phyloP scores from a whole-genome alignment of 2,329 filamentous ascomycete species.

The Botryotinia convoluta region DNA sequence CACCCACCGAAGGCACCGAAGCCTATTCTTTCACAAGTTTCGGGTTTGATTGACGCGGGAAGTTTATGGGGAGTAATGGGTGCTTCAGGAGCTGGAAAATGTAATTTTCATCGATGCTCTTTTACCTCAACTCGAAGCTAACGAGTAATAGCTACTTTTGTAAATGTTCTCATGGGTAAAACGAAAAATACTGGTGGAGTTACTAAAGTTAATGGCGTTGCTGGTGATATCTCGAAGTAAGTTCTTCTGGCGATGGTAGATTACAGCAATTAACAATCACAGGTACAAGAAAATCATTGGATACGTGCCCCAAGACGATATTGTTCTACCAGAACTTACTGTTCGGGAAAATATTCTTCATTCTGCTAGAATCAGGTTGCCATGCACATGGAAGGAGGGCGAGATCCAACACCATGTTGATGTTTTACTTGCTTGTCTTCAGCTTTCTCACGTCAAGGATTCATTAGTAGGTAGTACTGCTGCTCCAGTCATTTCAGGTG shows the following conservation, averaged over 20 bases:
- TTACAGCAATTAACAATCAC: slow-evolving; percentile 19
- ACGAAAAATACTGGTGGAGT: slow-evolving; percentile 48
- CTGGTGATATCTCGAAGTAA: slow-evolving; percentile 35
- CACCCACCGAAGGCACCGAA: slow-evolving; percentile 46
- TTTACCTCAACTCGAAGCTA: slow-evolving; percentile 7
- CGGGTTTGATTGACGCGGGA: slow-evolving; percentile 52
- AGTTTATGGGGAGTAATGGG: slow-evolving; percentile 60
- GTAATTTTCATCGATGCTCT: slow-evolving; percentile 23
- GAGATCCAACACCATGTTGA: slow-evolving; percentile 55
- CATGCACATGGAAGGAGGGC: slow-evolving; percentile 48
- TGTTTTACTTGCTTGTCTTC: slow-evolving; percentile 53
- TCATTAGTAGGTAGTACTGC: slow-evolving; percentile 55
- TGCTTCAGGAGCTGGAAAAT: slow-evolving; percentile 58
- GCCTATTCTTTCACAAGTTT: slow-evolving; percentile 52
- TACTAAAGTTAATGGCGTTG: slow-evolving; percentile 49
- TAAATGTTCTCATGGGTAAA: slow-evolving; percentile 62
- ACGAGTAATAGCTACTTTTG: slow-evolving; percentile 46
- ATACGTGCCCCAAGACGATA: slow-evolving; percentile 61
- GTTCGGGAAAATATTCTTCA: slow-evolving; percentile 62
- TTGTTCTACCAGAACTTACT: slow-evolving; percentile 57
- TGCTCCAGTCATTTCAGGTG: slow-evolving; percentile 60
- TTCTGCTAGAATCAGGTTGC: slow-evolving; percentile 54
- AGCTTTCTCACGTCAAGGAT: slow-evolving; percentile 41
- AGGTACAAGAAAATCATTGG: slow-evolving; percentile 59
- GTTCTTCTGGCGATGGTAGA: neutral